Evolutionary conservation across 2,329 filamentous ascomycete species (phyloP).

Genomic region (Cladophialophora immunda): DNA sequence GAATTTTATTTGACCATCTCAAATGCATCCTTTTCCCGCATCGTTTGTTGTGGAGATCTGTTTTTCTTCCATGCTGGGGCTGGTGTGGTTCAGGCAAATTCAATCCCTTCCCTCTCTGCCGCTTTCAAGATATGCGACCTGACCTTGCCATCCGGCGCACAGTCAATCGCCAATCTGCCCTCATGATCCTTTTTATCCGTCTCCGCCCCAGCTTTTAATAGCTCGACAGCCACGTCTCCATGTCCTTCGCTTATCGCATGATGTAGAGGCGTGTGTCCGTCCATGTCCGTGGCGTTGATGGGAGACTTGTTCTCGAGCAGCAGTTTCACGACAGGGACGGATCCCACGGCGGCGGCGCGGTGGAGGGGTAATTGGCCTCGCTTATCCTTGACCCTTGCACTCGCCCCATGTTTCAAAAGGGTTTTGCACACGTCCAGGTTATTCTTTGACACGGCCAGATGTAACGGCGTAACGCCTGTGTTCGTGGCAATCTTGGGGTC

Average conservation of each 20-base stretch:
- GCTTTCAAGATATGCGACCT: conserved; percentile 78
- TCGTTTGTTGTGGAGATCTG: not conserved
- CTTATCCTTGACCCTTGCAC: conserved; percentile 80
- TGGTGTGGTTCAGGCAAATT: conserved; percentile 50
- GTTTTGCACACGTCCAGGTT: conserved; percentile 82
- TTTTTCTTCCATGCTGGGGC: not conserved
- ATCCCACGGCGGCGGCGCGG: conserved; percentile 88
- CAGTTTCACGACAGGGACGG: conserved; percentile 83
- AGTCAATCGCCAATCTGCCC: conserved; percentile 76
- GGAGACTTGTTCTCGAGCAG: conserved; percentile 79
- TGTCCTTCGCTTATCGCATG: conserved; percentile 70
- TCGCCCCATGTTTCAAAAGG: conserved; percentile 79
- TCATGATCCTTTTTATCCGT: conserved; percentile 77
- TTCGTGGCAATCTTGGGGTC: conserved; percentile 55
- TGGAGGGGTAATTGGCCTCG: conserved; percentile 91
- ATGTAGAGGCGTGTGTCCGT: conserved; percentile 88
- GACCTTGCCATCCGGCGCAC: conserved; percentile 86
- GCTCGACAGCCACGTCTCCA: conserved; percentile 80
- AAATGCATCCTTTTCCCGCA: not conserved
- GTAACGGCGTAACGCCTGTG: conserved; percentile 76
- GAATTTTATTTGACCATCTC: not conserved
- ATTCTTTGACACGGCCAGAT: conserved; percentile 90
- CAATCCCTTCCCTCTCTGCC: conserved; percentile 86
- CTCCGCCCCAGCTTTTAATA: conserved; percentile 87
- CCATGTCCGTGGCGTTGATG: conserved; percentile 80